Evolutionary conservation across 257 asterid species (phyloP).

Genomic region (Linderniella brevidens): DNA sequence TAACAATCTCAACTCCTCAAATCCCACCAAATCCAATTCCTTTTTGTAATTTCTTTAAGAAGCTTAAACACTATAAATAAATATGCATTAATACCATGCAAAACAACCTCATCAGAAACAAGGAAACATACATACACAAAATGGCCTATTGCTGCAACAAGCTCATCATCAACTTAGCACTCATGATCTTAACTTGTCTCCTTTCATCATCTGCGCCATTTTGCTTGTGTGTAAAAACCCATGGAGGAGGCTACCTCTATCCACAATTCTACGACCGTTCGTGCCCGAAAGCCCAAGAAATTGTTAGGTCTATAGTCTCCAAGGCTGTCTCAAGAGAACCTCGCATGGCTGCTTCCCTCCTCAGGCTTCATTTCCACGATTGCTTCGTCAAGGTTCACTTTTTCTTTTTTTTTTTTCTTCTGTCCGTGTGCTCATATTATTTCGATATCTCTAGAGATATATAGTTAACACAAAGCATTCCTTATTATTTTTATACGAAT

Average conservation of each 20-base stretch:
- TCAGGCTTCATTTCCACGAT: constrained; percentile 87
- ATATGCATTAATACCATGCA: constrained; percentile 5
- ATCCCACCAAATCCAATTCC: constrained; percentile 42
- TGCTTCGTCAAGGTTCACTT: constrained; percentile 72
- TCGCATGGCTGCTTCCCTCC: constrained; percentile 88
- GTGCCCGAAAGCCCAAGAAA: constrained; percentile 53
- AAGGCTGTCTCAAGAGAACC: constrained; percentile 68
- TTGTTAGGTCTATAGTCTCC: constrained; percentile 56
- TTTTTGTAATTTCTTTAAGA: not conserved
- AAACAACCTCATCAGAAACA: constrained; percentile 17
- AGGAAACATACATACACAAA: constrained; percentile 7
- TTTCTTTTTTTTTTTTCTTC: not conserved
- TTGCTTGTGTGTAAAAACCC: constrained; percentile 23
- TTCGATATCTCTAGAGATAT: not conserved
- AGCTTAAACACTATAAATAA: constrained; percentile 24
- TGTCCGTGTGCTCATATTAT: not conserved
- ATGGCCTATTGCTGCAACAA: constrained; percentile 1
- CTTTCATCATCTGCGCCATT: constrained; percentile 41
- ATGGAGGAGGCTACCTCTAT: constrained; percentile 47
- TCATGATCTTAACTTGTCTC: constrained; percentile 23
- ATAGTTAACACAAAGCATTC: not conserved
- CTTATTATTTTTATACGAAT: not conserved
- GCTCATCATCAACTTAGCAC: constrained; percentile 17
- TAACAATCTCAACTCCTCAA: constrained; percentile 26
- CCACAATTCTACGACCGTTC: constrained; percentile 72